Evolutionary conservation across 2,329 filamentous ascomycete genomes (phyloP).

Genomic region (Sporothrix brasiliensis): DNA sequence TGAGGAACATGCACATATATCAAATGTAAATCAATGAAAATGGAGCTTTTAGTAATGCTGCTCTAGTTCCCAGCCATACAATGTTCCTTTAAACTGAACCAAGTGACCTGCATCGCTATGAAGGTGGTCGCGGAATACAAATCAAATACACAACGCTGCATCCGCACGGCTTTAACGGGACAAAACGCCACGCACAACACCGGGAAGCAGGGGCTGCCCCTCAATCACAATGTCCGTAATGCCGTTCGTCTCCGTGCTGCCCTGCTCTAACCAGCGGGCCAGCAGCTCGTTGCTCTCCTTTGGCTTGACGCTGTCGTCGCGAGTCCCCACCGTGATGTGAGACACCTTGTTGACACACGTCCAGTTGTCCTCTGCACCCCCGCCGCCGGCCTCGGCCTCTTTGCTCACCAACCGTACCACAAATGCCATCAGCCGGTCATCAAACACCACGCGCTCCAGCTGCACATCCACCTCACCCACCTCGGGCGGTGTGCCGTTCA

Average conservation of each 20-base stretch:
- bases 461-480: slow-evolving; percentile 67
- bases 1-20: background rate
- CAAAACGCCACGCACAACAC: slow-evolving; percentile 53
- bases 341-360: slow-evolving; percentile 75
- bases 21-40: slow-evolving; percentile 18
- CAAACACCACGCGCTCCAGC: slow-evolving; percentile 76
- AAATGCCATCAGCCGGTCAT: slow-evolving; percentile 86
- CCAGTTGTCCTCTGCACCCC: slow-evolving; percentile 51
- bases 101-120: background rate
- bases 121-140: background rate
- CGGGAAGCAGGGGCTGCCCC: slow-evolving; percentile 53
- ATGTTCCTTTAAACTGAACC: background rate
- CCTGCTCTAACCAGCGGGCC: slow-evolving; percentile 68
- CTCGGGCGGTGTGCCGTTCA: slow-evolving; percentile 36
- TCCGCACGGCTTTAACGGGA: slow-evolving; percentile 38
- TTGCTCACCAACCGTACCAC: slow-evolving; percentile 72
- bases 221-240: slow-evolving; percentile 56
- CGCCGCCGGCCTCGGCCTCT: slow-evolving; percentile 38
- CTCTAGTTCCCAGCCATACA: background rate
- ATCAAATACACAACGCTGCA: background rate
- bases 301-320: slow-evolving; percentile 74
- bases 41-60: background rate
- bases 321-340: slow-evolving; percentile 89
- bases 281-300: slow-evolving; percentile 92
- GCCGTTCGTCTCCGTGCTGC: slow-evolving; percentile 48